Conservation (phyloP, 2,329 filamentous ascomycete genomes). For the Phyllosticta citrichinensis region DNA sequence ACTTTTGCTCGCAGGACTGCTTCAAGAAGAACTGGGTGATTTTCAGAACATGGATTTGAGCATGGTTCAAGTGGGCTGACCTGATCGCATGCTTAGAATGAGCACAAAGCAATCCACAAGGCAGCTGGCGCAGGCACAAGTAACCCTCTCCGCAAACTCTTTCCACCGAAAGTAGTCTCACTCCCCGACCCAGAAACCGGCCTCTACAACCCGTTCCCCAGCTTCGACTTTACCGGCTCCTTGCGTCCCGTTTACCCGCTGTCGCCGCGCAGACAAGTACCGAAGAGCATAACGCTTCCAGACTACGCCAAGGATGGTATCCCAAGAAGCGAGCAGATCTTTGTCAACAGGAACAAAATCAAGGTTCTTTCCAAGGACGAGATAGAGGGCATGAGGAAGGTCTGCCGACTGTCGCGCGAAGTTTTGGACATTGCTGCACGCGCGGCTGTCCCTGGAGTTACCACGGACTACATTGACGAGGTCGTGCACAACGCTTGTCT, state of each 20-base stretch:
- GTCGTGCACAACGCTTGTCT: slow-evolving; percentile 91
- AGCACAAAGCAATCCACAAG: slow-evolving; percentile 80
- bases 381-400: slow-evolving; percentile 85
- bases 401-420: slow-evolving; percentile 77
- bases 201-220: slow-evolving; percentile 84
- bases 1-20: slow-evolving; percentile 96
- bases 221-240: slow-evolving; percentile 69
- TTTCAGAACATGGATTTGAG: slow-evolving; percentile 14
- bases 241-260: slow-evolving; percentile 69
- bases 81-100: slow-evolving; percentile 42
- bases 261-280: slow-evolving; percentile 43
- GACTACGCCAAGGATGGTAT: slow-evolving; percentile 85
- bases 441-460: slow-evolving; percentile 79
- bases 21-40: slow-evolving; percentile 97
- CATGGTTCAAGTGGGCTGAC: slow-evolving; percentile 16
- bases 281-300: slow-evolving; percentile 69
- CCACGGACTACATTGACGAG: slow-evolving; percentile 90
- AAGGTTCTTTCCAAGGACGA: slow-evolving; percentile 70
- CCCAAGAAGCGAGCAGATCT: slow-evolving; percentile 52
- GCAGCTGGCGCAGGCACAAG: slow-evolving; percentile 44
- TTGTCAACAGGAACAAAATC: slow-evolving; percentile 68
- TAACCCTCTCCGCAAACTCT: slow-evolving; percentile 61
- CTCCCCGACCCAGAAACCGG: slow-evolving; percentile 85
- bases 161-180: slow-evolving; percentile 76
- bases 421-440: slow-evolving; percentile 85